Conservation (phyloP, 257 asterid species). For the Apocynum venetum region DNA sequence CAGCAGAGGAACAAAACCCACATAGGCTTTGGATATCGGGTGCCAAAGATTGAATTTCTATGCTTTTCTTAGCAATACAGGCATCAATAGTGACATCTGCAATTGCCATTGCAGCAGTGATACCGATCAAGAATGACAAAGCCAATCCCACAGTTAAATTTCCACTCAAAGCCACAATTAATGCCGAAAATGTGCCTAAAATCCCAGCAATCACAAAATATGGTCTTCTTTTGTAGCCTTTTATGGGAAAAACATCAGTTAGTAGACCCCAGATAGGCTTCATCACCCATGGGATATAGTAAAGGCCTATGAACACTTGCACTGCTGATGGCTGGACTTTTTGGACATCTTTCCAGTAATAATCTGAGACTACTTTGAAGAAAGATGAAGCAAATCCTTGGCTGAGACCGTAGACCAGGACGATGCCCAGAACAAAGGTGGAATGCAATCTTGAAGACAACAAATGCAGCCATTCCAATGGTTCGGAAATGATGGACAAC, state of each 20-base stretch:
- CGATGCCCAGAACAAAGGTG: constrained; percentile 50
- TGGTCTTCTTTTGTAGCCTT: constrained; percentile 51
- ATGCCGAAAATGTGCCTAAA: constrained; percentile 14
- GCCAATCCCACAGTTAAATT: constrained; percentile 34
- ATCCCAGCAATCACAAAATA: constrained; percentile 49
- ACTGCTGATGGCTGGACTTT: constrained; percentile 63
- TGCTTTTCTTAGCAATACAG: constrained; percentile 57
- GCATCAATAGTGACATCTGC: constrained; percentile 74
- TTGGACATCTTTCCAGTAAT: constrained; percentile 72
- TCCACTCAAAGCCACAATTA: constrained; percentile 22
- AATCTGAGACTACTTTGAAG: constrained; percentile 60
- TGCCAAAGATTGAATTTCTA: constrained; percentile 48
- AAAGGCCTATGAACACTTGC: constrained; percentile 49
- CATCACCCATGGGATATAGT: constrained; percentile 67
- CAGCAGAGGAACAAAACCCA: constrained; percentile 48
- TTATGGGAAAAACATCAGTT: constrained; percentile 57
- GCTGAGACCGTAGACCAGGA: constrained; percentile 53
- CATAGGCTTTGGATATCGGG: constrained; percentile 68
- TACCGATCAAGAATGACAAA: constrained; percentile 39
- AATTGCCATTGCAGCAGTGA: constrained; percentile 48
- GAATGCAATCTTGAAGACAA: constrained; percentile 40
- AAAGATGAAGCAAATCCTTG: constrained; percentile 53
- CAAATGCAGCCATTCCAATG: constrained; percentile 64
- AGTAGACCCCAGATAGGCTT: constrained; percentile 64
- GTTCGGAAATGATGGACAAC: constrained; percentile 17